Evolutionary conservation across 306 rosid species (phyloP).

Genomic region (Chamaecrista fasciculata): DNA sequence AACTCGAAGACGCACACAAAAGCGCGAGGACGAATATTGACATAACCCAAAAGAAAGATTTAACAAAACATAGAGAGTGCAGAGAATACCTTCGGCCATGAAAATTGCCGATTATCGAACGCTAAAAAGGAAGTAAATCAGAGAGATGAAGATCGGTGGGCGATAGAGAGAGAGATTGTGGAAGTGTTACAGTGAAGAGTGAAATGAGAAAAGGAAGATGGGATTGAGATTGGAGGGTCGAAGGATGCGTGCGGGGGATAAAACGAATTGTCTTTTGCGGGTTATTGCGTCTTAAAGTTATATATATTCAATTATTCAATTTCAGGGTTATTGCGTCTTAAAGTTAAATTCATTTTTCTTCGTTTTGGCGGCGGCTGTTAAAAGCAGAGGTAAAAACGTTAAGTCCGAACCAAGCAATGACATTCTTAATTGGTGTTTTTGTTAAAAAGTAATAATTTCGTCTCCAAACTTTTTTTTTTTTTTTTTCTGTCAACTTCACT

Average conservation of each 20-base stretch:
- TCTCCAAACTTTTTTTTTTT: no score
- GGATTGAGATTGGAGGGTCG: conserved; percentile 33
- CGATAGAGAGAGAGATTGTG: background rate
- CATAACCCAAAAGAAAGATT: conserved; percentile 1
- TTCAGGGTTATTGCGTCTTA: background rate
- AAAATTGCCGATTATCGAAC: conserved; percentile 23
- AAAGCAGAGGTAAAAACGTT: background rate
- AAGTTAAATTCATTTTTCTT: background rate
- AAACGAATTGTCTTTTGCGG: conserved; percentile 22
- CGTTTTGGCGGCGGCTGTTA: background rate
- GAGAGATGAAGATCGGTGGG: background rate
- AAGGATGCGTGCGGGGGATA: conserved; percentile 3
- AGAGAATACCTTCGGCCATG: conserved; percentile 54
- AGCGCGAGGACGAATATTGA: background rate
- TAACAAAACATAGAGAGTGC: background rate
- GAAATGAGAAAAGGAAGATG: conserved; percentile 18
- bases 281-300: background rate
- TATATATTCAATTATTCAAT: no score
- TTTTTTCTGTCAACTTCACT: no score
- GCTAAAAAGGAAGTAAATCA: conserved; percentile 6
- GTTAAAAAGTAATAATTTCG: no score
- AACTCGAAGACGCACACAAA: conserved; percentile 7
- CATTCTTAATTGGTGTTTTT: background rate
- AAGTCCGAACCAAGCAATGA: background rate
- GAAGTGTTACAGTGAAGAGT: conserved; percentile 13